phyloP scores from a whole-genome alignment of 129 eudicot genomes.

The Saussurea involucrata region DNA sequence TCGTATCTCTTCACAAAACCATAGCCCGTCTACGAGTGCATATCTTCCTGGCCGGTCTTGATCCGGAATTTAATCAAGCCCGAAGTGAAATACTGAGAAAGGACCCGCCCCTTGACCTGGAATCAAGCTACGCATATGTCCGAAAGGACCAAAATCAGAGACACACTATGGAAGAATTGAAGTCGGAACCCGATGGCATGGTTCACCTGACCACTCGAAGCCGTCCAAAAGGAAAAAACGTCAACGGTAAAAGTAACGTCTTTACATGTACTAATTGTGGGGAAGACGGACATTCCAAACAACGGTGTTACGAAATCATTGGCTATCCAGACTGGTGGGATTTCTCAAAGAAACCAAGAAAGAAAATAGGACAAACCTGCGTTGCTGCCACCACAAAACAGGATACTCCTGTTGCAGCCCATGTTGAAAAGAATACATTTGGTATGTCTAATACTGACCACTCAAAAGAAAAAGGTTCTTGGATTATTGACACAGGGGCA shows the following conservation, averaged over 20 bases:
- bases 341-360: neutral
- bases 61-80: no score
- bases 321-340: no score
- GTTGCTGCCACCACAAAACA: neutral
- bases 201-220: neutral
- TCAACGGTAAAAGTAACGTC: neutral
- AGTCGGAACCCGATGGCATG: no score
- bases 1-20: no score
- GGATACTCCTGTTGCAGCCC: neutral
- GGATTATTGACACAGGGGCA: conserved; percentile 2
- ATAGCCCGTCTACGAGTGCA: no score
- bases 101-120: no score
- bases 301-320: no score
- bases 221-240: neutral
- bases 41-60: no score
- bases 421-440: neutral
- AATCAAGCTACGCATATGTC: no score
- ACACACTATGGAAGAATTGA: no score
- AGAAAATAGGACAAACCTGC: neutral
- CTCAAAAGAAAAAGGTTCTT: neutral
- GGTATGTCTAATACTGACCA: neutral
- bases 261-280: neutral
- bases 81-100: no score
- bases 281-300: neutral
- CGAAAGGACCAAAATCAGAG: no score